Evolutionary conservation across 2,329 filamentous ascomycete species (phyloP).

Genomic region (Diaporthe citriasiana): DNA sequence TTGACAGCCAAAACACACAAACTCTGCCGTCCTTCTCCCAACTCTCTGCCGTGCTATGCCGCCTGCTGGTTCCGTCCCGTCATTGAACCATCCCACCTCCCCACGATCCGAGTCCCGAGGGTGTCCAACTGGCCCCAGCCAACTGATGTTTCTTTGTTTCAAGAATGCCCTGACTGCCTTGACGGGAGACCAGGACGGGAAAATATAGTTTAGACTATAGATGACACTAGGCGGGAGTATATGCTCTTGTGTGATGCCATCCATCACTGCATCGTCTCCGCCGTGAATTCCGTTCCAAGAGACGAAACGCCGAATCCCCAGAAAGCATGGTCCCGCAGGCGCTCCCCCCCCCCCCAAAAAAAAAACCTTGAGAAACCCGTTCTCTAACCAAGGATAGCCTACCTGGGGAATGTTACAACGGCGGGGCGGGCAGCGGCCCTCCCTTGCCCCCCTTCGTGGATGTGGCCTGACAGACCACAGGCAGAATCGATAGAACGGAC

Average conservation of each 20-base stretch:
- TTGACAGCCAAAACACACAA: slow-evolving; percentile 20
- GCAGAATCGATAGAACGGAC: not conserved
- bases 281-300: not conserved
- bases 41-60: slow-evolving; percentile 9
- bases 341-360: no score
- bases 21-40: not conserved
- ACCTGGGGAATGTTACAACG: slow-evolving; percentile 17
- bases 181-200: not conserved
- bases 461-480: not conserved
- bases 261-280: not conserved
- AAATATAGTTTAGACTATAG: slow-evolving; percentile 21
- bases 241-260: slow-evolving; percentile 5
- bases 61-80: slow-evolving; percentile 3
- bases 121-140: not conserved
- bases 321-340: slow-evolving; percentile 12
- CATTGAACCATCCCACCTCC: slow-evolving; percentile 3
- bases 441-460: not conserved
- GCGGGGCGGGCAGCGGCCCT: not conserved
- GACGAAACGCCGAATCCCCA: slow-evolving; percentile 2
- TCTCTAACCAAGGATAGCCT: not conserved
- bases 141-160: slow-evolving; percentile 22
- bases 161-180: not conserved
- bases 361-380: slow-evolving; percentile 1
- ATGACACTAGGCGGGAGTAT: slow-evolving; percentile 9
- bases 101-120: slow-evolving; percentile 11